These are phyloP conservation scores for Ophiostoma tasmaniense DNA, from an alignment of 2,329 filamentous ascomycete species.

Conservation along the genomic window DNA sequence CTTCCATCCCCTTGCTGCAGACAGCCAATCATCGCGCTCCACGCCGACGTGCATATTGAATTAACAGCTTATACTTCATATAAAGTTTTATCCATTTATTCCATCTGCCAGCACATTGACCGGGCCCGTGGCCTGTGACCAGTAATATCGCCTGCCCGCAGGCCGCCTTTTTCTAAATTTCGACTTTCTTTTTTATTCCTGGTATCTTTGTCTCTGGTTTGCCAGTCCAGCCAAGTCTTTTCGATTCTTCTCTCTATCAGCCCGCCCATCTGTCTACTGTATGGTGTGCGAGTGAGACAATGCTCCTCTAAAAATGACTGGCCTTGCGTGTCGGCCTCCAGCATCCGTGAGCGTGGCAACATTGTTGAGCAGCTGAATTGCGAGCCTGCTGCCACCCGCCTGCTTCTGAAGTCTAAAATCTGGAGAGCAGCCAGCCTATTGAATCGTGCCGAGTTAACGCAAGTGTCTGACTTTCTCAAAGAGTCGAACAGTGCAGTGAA, in stretches of 20 bases:
- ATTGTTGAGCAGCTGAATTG: background rate
- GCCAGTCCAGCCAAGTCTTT: background rate
- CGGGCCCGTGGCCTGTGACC: slow-evolving; percentile 1
- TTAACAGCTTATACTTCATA: background rate
- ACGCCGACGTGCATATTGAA: slow-evolving; percentile 16
- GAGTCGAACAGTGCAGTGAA: background rate
- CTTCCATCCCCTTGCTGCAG: slow-evolving; percentile 4
- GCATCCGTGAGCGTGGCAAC: background rate
- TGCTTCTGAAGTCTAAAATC: background rate
- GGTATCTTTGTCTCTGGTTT: background rate
- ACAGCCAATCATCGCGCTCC: slow-evolving; percentile 20
- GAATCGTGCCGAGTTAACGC: background rate
- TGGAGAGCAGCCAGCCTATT: background rate
- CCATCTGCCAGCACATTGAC: slow-evolving; percentile 6
- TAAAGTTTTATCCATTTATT: background rate
- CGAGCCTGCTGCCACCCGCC: background rate
- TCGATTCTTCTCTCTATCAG: background rate
- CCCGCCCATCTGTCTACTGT: background rate
- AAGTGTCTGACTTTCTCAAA: background rate
- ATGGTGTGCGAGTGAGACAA: background rate
- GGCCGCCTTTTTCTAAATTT: background rate
- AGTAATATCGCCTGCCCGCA: background rate
- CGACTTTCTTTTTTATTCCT: background rate
- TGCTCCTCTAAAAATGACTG: background rate
- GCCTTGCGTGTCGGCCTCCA: background rate